Percentiles rank a stretch among this genome's conserved stretches.
phyloP scores from a whole-genome alignment of 2,329 filamentous ascomycete species.

The Hypoxylon sp. region DNA sequence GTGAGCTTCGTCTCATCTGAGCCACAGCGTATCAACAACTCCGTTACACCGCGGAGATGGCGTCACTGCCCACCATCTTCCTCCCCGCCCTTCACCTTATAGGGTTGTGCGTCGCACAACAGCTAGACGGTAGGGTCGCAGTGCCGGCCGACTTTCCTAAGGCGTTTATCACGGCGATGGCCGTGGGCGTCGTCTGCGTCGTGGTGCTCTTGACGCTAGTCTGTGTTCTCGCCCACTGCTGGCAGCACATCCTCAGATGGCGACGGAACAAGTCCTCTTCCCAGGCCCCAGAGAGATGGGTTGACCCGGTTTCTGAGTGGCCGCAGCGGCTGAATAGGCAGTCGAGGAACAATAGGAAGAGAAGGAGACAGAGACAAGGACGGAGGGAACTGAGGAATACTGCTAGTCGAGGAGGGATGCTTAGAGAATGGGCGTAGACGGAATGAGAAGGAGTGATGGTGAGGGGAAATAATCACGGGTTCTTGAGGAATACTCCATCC shows the following conservation, averaged over 20 bases:
- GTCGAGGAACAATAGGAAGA: conserved; percentile 26
- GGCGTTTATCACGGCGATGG: conserved; percentile 42
- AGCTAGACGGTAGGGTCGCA: not conserved
- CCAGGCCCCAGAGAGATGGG: conserved; percentile 24
- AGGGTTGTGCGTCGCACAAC: conserved; percentile 3
- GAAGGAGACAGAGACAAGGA: conserved; percentile 10
- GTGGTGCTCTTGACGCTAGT: conserved; percentile 36
- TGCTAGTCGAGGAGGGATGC: conserved; percentile 9
- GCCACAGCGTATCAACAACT: not conserved
- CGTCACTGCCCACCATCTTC: not conserved
- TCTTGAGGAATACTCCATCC: not conserved
- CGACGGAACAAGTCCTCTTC: conserved; percentile 3
- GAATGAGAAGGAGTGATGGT: not conserved
- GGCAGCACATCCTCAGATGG: conserved; percentile 42
- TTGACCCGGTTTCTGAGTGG: conserved; percentile 37
- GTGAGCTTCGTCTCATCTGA: not conserved
- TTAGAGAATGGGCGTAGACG: conserved; percentile 11
- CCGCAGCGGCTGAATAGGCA: conserved; percentile 27
- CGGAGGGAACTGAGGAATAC: not conserved
- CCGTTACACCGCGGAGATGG: conserved; percentile 11
- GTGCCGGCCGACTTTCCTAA: conserved; percentile 36
- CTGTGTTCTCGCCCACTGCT: conserved; percentile 49
- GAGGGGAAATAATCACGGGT: not conserved
- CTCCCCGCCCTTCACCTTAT: conserved; percentile 6
- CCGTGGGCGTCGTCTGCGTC: conserved; percentile 35